Percentiles rank a stretch among this genome's conserved stretches.
Evolutionary conservation across 495 filamentous ascomycete genomes (phyloP).

Genomic region (Hypomontagnella submonticulosa): DNA sequence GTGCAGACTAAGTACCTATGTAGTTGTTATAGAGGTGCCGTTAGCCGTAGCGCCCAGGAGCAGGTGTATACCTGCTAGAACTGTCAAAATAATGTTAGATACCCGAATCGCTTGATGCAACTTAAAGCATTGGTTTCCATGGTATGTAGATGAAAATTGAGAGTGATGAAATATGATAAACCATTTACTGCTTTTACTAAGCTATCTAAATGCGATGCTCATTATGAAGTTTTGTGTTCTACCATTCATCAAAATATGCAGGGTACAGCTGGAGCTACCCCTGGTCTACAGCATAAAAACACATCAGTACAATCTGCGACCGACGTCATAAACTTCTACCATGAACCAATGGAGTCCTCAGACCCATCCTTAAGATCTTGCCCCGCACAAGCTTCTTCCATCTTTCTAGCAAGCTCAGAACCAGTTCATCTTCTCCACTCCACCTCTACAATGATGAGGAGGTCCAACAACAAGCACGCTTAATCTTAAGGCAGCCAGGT

Average conservation of each 20-base stretch:
- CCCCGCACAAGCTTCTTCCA: slow-evolving; percentile 20
- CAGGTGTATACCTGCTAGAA: no score
- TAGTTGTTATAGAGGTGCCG: slow-evolving; percentile 13
- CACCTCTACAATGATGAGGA: slow-evolving; percentile 11
- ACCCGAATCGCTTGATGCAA: no score
- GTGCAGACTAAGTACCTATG: no score
- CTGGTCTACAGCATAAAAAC: neutral
- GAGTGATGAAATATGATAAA: neutral
- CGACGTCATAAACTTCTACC: slow-evolving; percentile 31
- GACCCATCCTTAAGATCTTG: slow-evolving; percentile 21
- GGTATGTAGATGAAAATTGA: no score
- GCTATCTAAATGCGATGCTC: neutral
- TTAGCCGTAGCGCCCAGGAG: slow-evolving; percentile 10
- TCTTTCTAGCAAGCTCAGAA: slow-evolving; percentile 9
- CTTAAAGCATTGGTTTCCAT: no score
- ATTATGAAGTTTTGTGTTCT: neutral
- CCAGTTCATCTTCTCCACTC: slow-evolving; percentile 15
- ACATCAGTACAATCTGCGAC: neutral
- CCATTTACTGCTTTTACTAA: neutral
- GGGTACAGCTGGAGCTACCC: slow-evolving; percentile 11
- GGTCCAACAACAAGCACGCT: slow-evolving; percentile 18
- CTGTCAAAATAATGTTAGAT: no score
- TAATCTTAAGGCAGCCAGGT: neutral
- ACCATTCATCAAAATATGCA: slow-evolving; percentile 11
- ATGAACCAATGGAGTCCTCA: slow-evolving; percentile 15